Base-by-base conservation (phyloP, 495 filamentous ascomycete species). In the Xylaria intraflava region DNA sequence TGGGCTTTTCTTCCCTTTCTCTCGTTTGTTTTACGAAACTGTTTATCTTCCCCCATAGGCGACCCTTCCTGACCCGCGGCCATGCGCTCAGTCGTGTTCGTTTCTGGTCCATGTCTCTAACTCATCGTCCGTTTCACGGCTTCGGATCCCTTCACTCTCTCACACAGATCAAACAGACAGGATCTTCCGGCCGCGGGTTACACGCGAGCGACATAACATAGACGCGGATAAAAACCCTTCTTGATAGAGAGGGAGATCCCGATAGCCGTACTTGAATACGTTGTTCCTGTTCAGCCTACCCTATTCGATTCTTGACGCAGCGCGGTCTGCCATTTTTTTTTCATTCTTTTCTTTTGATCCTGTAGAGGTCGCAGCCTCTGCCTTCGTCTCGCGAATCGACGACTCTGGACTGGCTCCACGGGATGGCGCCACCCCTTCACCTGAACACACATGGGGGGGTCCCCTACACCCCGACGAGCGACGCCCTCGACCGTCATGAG, bases 401-500 rank as follows among this genome's bases (percentile, higher is more conserved):
- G 31, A 48, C 47, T 19, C 44, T 50, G 53, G 42, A 24, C 16
- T 46, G 24, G 40, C 55, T 41, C 17, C 39, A 35, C 22, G 68
- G 35, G 49, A 77, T 77, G 74, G 69, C 76, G 48, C 69, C 76
- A 50, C 64, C 68, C 40, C 72, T 75, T 60, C 75, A 75, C 49
- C 69, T 78, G 67, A 69, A 70, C 24, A 66, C 68, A 19, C 69
- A 70, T 10, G 60, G 65, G 44, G 65, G 55, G 39, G 47, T 60
- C 29, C 61, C 68, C 11, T 78, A 73, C 55, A 64, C 66, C 14
- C 76, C 70, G 45, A 74, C 68, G 52, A 70, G 72, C 31, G 78
- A 80, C 56, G 69, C 64, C 44, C 62, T 76, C 44, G 69, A 74
- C 36, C 78, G 78, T 36, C 78, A 79, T 43, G 76, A 77, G 14